Evolutionary conservation across 441 rosid species (phyloP).

Genomic region (Aleurites moluccanus): DNA sequence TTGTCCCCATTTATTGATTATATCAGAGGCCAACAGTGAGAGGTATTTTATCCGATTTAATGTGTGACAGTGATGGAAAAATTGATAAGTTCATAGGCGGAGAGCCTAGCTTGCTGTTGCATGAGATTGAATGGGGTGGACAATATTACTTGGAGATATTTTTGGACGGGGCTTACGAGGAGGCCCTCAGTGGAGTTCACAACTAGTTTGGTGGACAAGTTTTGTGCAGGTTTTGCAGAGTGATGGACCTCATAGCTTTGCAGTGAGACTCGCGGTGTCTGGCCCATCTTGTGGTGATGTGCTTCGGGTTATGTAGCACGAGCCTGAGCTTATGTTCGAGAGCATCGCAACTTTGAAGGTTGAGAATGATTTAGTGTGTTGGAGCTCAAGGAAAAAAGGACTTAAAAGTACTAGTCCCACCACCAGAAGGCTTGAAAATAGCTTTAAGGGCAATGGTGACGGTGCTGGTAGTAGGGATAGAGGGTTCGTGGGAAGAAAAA

Average conservation of each 20-base stretch:
- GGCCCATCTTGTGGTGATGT: constrained; percentile 85
- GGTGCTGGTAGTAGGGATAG: no score
- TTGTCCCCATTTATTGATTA: constrained; percentile 81
- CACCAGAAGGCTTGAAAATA: no score
- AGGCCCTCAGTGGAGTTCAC: constrained; percentile 96
- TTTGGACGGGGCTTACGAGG: constrained; percentile 96
- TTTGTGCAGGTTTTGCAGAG: constrained; percentile 83
- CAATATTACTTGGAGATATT: constrained; percentile 88
- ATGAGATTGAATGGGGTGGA: constrained; percentile 56
- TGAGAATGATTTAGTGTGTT: no score
- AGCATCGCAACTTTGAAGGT: no score
- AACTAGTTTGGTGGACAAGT: constrained; percentile 91
- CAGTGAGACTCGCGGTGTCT: constrained; percentile 68
- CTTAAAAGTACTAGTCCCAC: no score
- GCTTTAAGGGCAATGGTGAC: no score
- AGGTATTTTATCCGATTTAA: constrained; percentile 83
- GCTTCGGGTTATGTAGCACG: constrained; percentile 90
- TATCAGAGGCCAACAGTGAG: constrained; percentile 70
- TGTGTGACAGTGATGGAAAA: constrained; percentile 98
- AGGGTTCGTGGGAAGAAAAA: no score
- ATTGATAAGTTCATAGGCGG: constrained; percentile 93
- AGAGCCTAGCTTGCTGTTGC: constrained; percentile 75
- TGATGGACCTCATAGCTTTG: constrained; percentile 88
- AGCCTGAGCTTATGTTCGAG: constrained; percentile 91
- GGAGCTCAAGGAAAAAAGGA: no score